Conservation (phyloP, 2,329 filamentous ascomycete genomes). For the Dendrostoma leiphaemia region DNA sequence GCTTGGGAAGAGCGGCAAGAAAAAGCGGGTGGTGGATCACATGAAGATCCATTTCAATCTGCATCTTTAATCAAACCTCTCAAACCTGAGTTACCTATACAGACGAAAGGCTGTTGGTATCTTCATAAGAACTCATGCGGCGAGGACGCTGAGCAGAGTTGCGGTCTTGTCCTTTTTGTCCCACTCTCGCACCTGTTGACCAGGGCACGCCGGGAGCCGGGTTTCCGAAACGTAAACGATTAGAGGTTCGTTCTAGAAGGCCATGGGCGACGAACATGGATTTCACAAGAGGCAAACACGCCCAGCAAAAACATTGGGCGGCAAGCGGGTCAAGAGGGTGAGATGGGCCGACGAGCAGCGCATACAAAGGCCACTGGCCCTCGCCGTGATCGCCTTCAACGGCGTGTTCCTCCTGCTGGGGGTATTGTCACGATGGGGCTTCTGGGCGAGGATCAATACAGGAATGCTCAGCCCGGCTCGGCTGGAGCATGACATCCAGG, state of each 20-base stretch:
- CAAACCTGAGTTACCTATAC: too few species aligned
- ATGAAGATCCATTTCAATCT: background rate
- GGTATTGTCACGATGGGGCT: background rate
- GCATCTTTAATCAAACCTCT: too few species aligned
- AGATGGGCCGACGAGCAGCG: constrained; percentile 1
- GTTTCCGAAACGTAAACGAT: background rate
- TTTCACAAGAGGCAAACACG: background rate
- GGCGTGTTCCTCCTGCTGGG: background rate
- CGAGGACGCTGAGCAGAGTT: background rate
- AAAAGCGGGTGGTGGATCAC: too few species aligned
- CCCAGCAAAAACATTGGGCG: background rate
- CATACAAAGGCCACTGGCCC: background rate
- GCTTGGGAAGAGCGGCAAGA: too few species aligned
- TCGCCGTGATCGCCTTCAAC: background rate
- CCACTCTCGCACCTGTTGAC: too few species aligned
- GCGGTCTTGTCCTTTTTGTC: background rate
- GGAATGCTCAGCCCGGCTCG: background rate
- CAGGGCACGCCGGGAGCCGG: too few species aligned
- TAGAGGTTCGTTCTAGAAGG: background rate
- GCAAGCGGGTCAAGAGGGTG: background rate
- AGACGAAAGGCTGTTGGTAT: too few species aligned
- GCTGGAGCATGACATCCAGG: background rate
- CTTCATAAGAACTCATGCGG: too few species aligned
- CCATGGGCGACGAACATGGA: background rate
- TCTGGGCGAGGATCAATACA: background rate